Conservation (phyloP, 495 filamentous ascomycete genomes). For the Elasticomyces elasticus region DNA sequence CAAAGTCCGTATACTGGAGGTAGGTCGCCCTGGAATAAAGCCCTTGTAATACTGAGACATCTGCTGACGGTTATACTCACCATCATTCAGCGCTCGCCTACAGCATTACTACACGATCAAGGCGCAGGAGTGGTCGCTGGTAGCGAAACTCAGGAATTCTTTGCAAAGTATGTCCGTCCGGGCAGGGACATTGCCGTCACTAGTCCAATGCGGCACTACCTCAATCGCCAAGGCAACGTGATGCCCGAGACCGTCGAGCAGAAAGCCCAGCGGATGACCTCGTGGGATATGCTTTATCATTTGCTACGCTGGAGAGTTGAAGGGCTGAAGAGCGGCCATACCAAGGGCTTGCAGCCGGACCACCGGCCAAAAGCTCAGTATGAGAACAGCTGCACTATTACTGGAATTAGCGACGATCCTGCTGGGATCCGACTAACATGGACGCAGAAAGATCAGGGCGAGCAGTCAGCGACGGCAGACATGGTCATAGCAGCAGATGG, state of each 20-base stretch:
- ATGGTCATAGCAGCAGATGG: slow-evolving; percentile 48
- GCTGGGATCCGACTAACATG: slow-evolving; percentile 19
- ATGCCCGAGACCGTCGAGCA: slow-evolving; percentile 32
- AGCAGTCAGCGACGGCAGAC: slow-evolving; percentile 36
- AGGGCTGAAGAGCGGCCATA: slow-evolving; percentile 39
- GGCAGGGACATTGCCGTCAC: slow-evolving; percentile 28
- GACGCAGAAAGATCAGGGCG: slow-evolving; percentile 24
- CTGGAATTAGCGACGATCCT: slow-evolving; percentile 30
- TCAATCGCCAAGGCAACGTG: slow-evolving; percentile 34
- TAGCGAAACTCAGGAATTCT: slow-evolving; percentile 27
- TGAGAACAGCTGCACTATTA: slow-evolving; percentile 40
- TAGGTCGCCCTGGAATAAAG: no score
- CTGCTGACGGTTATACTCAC: no score
- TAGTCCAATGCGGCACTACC: slow-evolving; percentile 34
- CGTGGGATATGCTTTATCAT: slow-evolving; percentile 48
- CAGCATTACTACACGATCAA: slow-evolving; percentile 41
- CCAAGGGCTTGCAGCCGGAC: slow-evolving; percentile 29
- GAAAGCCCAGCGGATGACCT: slow-evolving; percentile 38
- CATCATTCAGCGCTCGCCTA: slow-evolving; percentile 40
- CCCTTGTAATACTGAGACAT: no score
- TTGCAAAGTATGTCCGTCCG: slow-evolving; percentile 27
- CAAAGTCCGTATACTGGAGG: slow-evolving; percentile 46
- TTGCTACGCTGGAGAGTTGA: slow-evolving; percentile 47
- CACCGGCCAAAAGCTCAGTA: slow-evolving; percentile 37
- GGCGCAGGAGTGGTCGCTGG: slow-evolving; percentile 47